phyloP scores from a whole-genome alignment of 2,329 filamentous ascomycete species.

The Coleophoma crateriformis region DNA sequence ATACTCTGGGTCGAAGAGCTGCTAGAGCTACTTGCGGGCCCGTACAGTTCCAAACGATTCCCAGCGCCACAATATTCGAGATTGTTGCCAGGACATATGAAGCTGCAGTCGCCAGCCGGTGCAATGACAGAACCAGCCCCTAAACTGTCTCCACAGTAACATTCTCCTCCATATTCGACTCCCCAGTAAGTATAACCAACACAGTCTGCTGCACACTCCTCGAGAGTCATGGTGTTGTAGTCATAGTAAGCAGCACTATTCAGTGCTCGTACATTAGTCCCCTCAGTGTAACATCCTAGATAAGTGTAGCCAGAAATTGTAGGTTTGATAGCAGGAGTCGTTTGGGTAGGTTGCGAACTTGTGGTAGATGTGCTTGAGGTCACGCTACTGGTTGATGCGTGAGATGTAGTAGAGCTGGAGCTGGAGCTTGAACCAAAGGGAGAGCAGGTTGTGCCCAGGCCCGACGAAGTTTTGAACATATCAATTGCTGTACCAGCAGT shows the following conservation, averaged over 20 bases:
- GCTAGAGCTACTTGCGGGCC: background rate
- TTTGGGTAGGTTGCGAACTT: slow-evolving; percentile 1
- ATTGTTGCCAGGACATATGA: background rate
- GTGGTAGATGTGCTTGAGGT: background rate
- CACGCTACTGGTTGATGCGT: background rate
- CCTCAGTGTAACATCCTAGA: slow-evolving; percentile 10
- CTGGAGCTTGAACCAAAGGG: slow-evolving; percentile 30
- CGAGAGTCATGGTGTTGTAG: slow-evolving; percentile 17
- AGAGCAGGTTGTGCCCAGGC: slow-evolving; percentile 38
- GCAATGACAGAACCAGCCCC: background rate
- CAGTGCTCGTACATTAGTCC: slow-evolving; percentile 1
- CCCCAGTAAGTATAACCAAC: slow-evolving; percentile 8
- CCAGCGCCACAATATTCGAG: slow-evolving; percentile 2
- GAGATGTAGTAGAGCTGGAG: slow-evolving; percentile 7
- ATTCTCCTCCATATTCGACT: slow-evolving; percentile 6
- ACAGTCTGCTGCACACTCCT: slow-evolving; percentile 4
- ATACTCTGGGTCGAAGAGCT: background rate
- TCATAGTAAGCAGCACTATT: background rate
- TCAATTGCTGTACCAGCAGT: slow-evolving; percentile 29
- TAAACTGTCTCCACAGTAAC: slow-evolving; percentile 3
- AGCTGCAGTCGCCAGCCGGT: background rate
- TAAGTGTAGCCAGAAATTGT: slow-evolving; percentile 6
- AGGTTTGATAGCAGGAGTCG: slow-evolving; percentile 3
- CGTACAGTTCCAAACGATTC: background rate
- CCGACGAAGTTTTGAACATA: slow-evolving; percentile 41